A percentile compares a stretch with the other conserved stretches of the same genome.
Evolutionary conservation across 129 eudicot species (phyloP).

Genomic region (Ambrosia trifida): DNA sequence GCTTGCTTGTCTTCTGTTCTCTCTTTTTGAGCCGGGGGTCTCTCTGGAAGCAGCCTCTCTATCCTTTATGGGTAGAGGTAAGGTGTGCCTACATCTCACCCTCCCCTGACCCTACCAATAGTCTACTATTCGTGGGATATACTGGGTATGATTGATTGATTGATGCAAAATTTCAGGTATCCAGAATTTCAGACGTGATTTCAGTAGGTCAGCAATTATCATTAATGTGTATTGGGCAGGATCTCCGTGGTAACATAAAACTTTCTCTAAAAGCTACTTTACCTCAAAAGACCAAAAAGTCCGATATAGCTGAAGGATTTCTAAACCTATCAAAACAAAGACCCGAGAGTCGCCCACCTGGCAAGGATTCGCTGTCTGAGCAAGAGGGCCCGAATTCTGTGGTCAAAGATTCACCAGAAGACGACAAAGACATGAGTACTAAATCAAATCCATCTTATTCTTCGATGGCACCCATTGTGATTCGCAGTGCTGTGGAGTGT

Average conservation of each 20-base stretch:
- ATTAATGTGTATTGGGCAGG: constrained; percentile 86
- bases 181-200: constrained; percentile 75
- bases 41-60: too few relatives aligned
- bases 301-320: constrained; percentile 24
- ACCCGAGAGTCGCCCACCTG: constrained; percentile 36
- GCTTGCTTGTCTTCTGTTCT: too few relatives aligned
- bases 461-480: constrained; percentile 36
- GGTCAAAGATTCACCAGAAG: constrained; percentile 24
- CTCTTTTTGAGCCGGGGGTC: too few relatives aligned
- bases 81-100: too few relatives aligned
- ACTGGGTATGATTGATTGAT: too few relatives aligned
- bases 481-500: constrained; percentile 41
- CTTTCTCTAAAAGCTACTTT: constrained; percentile 82
- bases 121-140: too few relatives aligned
- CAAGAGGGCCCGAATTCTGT: constrained; percentile 28
- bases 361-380: constrained; percentile 26
- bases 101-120: too few relatives aligned
- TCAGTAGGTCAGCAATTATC: constrained; percentile 78
- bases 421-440: constrained; percentile 22
- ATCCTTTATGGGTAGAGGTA: too few relatives aligned
- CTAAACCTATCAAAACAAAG: constrained; percentile 28
- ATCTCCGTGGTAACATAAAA: constrained; percentile 88
- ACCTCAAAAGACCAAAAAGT: constrained; percentile 40
- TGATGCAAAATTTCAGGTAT: constrained; percentile 53
- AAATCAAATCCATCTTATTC: constrained; percentile 35